Evolutionary conservation across 2,329 filamentous ascomycete genomes (phyloP).

Genomic region (Exophiala oligosperma): DNA sequence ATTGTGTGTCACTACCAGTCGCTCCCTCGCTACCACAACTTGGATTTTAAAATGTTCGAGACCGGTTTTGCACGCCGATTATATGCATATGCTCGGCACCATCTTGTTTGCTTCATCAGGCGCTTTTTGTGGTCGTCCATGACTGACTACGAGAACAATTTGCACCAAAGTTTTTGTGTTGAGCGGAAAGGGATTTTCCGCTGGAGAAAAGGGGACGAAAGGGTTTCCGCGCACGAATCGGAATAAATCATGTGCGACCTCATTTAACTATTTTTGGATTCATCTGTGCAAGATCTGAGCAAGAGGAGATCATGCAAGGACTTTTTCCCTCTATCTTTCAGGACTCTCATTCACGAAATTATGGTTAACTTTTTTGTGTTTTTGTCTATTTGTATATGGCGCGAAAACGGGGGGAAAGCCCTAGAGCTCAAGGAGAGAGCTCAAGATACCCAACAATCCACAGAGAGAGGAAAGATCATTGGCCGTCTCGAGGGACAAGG

Average conservation of each 20-base stretch:
- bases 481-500: too few species aligned
- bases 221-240: background rate
- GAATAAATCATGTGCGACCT: background rate
- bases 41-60: background rate
- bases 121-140: conserved; percentile 5
- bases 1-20: conserved; percentile 4
- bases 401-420: background rate
- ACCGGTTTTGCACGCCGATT: too few species aligned
- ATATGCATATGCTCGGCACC: too few species aligned
- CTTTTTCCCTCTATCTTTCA: background rate
- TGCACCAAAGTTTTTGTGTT: background rate
- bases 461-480: background rate
- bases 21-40: conserved; percentile 12
- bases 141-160: background rate
- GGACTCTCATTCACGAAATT: background rate
- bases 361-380: background rate
- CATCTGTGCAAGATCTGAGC: background rate
- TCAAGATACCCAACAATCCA: background rate
- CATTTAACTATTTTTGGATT: background rate
- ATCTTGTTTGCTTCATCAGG: conserved; percentile 8
- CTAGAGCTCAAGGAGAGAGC: background rate
- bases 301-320: background rate
- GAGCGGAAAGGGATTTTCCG: background rate
- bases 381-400: background rate
- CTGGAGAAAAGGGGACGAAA: background rate